Percentiles rank a stretch among this genome's conserved stretches.
Evolutionary conservation across 768 basidiomycete species (phyloP).

Genomic region (Pleurotus platypus): DNA sequence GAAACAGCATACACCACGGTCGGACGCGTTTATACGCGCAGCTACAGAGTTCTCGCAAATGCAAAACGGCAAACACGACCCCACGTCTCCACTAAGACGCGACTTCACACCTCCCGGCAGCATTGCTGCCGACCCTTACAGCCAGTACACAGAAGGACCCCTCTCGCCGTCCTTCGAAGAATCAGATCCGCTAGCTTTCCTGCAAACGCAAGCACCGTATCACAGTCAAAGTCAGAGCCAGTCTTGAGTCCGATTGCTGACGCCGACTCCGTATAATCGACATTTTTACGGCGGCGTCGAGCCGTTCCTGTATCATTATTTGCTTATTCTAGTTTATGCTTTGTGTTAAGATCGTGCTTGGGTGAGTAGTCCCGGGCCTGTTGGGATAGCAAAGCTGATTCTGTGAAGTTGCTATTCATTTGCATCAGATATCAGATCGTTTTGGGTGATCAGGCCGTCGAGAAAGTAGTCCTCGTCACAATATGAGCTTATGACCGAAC

Average conservation of each 20-base stretch:
- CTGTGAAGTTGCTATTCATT: too few relatives aligned
- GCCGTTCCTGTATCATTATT: background rate
- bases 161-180: background rate
- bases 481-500: too few relatives aligned
- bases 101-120: background rate
- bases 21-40: background rate
- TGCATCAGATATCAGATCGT: too few relatives aligned
- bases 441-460: too few relatives aligned
- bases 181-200: background rate
- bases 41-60: background rate
- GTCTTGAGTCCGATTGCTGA: background rate
- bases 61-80: background rate
- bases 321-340: background rate
- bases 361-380: background rate
- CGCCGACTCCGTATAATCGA: too few relatives aligned
- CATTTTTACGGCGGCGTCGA: too few relatives aligned
- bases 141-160: background rate
- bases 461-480: too few relatives aligned
- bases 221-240: slow-evolving; percentile 4
- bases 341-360: background rate
- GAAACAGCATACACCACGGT: background rate
- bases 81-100: background rate
- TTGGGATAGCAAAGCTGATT: background rate
- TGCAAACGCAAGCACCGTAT: slow-evolving; percentile 2
- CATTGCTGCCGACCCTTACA: background rate